Evolutionary conservation across 805 yeast species (phyloP), one percentile per base, ranked within the genome.

Genomic region (Phaffomyces thermotolerans): DNA sequence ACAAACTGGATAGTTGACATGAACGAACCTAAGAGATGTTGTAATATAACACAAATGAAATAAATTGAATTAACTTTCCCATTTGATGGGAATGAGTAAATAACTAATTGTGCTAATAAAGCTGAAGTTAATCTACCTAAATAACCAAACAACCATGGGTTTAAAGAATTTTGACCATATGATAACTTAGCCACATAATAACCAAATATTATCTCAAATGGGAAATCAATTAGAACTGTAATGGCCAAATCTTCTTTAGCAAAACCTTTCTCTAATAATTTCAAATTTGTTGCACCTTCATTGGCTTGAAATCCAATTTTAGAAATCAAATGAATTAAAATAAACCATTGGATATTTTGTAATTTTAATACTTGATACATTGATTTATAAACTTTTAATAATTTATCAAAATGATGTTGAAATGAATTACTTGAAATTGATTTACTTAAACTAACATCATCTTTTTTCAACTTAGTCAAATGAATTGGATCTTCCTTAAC

Each of bases 151-250:
- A 90, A 60, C 99, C 99, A 93, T 1, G 98, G 98, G 40, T 73
- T 75, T 43, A 93, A 69, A 0, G 96, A 85, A 30, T 78, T 71
- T 36, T 70, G 48, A 23, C 95, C 95, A 0, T 84, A 75, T 0
- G 96, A 85, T 96, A 97, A 88, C 54, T 88, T 78, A 6, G 96
- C 99, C 1, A 95, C 95, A 54, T 89, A 90, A 62, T 89, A 93
- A 2, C 99, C 98, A 65, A 93, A 91, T 4, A 91, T 65, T 60
- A 93, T 84, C 60, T 93, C 98, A 62, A 93, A 89, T 10, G 99
- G 99, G 63, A 93, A 93, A 61, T 93, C 96, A 39, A 93, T 86
- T 37, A 93, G 65, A 0, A 91, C 98, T 0, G 96, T 86, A 18
- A 93, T 76, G 1, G 98, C 95, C 34, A 93, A 67, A 59, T 93